Evolutionary conservation across 441 rosid species (phyloP).

Genomic region (Croton laevigatus): DNA sequence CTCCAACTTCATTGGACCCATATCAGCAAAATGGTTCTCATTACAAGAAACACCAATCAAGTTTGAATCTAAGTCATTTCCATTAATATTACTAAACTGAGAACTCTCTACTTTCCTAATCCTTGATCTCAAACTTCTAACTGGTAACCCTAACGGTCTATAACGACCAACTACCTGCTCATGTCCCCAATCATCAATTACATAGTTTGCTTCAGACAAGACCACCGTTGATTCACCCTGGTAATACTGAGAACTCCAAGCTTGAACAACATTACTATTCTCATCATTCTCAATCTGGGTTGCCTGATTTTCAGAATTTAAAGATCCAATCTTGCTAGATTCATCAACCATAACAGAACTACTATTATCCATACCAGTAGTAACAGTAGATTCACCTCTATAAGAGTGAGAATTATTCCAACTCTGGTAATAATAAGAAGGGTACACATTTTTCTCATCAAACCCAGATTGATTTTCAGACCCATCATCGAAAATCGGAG

Average conservation of each 20-base stretch:
- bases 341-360: slow-evolving; percentile 17
- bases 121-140: slow-evolving; percentile 59
- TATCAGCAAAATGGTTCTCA: slow-evolving; percentile 28
- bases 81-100: slow-evolving; percentile 22
- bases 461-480: slow-evolving; percentile 36
- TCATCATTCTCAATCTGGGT: slow-evolving; percentile 29
- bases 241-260: slow-evolving; percentile 61
- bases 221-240: slow-evolving; percentile 53
- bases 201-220: slow-evolving; percentile 48
- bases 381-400: slow-evolving; percentile 18
- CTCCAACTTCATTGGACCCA: slow-evolving; percentile 35
- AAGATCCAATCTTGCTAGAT: slow-evolving; percentile 23
- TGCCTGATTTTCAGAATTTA: slow-evolving; percentile 26
- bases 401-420: slow-evolving; percentile 17
- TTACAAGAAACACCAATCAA: slow-evolving; percentile 25
- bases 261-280: slow-evolving; percentile 32
- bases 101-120: slow-evolving; percentile 17
- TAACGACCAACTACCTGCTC: slow-evolving; percentile 21
- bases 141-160: slow-evolving; percentile 69
- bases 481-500: slow-evolving; percentile 59
- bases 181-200: slow-evolving; percentile 32
- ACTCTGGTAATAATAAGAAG: neutral
- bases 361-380: slow-evolving; percentile 9
- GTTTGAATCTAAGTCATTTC: slow-evolving; percentile 33
- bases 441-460: slow-evolving; percentile 31